phyloP scores from a whole-genome alignment of 176 grass and related monocot species.

The Oryza brachyantha region DNA sequence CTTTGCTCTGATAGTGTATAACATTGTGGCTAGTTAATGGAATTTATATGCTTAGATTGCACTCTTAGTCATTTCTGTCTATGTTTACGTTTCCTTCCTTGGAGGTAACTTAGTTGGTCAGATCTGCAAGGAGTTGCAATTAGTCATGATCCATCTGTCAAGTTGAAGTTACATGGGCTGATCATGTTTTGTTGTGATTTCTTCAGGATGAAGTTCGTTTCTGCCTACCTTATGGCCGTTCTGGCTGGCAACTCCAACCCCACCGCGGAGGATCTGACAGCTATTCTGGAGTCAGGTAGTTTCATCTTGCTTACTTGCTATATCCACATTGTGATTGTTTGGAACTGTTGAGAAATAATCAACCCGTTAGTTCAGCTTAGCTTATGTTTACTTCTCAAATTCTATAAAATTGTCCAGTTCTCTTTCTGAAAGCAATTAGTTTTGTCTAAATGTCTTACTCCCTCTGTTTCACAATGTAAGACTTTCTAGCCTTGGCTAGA shows the following conservation, averaged over 20 bases:
- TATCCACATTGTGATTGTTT: neutral
- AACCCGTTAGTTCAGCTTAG: neutral
- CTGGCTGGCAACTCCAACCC: constrained; percentile 43
- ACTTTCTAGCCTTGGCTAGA: too few species aligned
- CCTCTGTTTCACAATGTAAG: too few species aligned
- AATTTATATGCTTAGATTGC: neutral
- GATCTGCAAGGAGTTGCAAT: neutral
- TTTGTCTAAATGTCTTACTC: neutral
- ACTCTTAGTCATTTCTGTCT: neutral
- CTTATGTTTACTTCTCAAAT: neutral
- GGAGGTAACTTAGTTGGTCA: neutral
- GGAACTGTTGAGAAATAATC: neutral
- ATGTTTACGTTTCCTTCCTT: neutral
- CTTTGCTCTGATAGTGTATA: neutral
- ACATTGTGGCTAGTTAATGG: neutral
- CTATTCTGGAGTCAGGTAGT: constrained; percentile 46
- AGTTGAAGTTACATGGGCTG: neutral
- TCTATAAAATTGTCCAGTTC: neutral
- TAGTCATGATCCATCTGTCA: neutral
- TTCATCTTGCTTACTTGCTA: neutral
- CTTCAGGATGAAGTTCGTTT: constrained; percentile 48
- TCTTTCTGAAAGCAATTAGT: neutral
- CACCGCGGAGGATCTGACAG: constrained; percentile 28
- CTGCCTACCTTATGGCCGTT: constrained; percentile 49
- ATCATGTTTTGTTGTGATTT: neutral